Conservation (phyloP, 129 eudicot species). For the Rutidosis leptorrhynchoides region DNA sequence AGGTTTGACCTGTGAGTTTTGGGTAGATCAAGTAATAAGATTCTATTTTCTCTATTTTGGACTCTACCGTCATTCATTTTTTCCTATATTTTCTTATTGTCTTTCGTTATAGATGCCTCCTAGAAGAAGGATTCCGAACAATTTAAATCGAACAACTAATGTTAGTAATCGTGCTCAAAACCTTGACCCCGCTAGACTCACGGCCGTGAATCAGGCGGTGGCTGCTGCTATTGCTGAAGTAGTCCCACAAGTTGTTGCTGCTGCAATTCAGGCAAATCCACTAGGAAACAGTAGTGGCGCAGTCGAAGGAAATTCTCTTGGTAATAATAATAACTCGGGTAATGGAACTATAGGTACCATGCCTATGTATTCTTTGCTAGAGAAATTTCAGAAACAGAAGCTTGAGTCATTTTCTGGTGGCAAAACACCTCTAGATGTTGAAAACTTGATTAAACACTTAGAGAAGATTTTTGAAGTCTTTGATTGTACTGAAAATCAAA, state of each 20-base stretch:
- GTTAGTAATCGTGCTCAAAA: background rate
- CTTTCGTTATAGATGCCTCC: background rate
- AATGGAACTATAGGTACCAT: too few species aligned
- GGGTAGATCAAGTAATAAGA: background rate
- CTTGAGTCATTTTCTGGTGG: too few species aligned
- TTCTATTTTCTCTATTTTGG: background rate
- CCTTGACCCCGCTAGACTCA: background rate
- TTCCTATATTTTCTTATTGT: background rate
- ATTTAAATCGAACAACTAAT: background rate
- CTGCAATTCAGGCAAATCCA: background rate
- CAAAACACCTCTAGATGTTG: too few species aligned
- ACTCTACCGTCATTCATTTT: background rate
- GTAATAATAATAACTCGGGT: too few species aligned
- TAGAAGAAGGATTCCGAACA: background rate
- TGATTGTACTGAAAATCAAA: too few species aligned
- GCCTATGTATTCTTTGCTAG: too few species aligned
- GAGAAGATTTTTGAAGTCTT: too few species aligned
- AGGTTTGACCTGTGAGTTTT: background rate
- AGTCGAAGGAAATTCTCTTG: background rate
- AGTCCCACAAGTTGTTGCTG: too few species aligned
- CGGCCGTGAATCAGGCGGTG: background rate
- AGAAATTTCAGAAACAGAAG: too few species aligned
- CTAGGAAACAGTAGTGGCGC: background rate
- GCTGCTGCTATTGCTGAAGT: background rate
- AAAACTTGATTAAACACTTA: too few species aligned